phyloP scores from a whole-genome alignment of 129 eudicot species.

The Pseudognaphalium luteoalbum region DNA sequence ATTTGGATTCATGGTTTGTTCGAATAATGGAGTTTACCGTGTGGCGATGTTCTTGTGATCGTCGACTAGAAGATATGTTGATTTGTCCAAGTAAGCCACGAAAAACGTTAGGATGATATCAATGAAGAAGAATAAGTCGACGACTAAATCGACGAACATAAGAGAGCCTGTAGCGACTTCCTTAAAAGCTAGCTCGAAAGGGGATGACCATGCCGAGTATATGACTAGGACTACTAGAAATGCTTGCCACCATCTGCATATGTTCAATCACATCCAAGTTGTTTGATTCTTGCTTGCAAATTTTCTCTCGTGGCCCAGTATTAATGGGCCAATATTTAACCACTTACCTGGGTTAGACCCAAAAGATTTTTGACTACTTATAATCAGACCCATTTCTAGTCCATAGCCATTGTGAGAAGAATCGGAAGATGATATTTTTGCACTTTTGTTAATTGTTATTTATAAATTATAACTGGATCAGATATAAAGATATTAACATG shows the following conservation, averaged over 20 bases:
- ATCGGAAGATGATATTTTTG: too few relatives aligned
- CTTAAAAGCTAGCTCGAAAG: constrained; percentile 80
- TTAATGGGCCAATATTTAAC: too few relatives aligned
- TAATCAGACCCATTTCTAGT: too few relatives aligned
- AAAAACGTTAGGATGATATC: constrained; percentile 81
- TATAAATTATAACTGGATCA: neutral
- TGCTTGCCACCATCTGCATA: constrained; percentile 82
- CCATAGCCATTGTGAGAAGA: too few relatives aligned
- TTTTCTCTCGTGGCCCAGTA: too few relatives aligned
- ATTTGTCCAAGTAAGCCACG: constrained; percentile 71
- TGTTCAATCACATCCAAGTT: neutral
- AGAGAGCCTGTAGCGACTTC: constrained; percentile 61
- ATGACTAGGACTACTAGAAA: constrained; percentile 75
- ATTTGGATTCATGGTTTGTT: neutral
- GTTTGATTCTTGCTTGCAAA: neutral
- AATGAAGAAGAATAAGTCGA: constrained; percentile 61
- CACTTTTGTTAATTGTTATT: too few relatives aligned
- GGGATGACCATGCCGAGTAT: constrained; percentile 91
- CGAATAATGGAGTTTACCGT: constrained; percentile 37
- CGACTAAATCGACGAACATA: constrained; percentile 57
- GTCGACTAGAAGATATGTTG: constrained; percentile 77
- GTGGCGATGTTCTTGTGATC: constrained; percentile 68
- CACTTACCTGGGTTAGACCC: too few relatives aligned
- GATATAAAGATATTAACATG: too few relatives aligned
- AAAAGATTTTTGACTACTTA: too few relatives aligned